Conservation (phyloP, 2,329 filamentous ascomycete species). For the Trichoderma asperellum region DNA sequence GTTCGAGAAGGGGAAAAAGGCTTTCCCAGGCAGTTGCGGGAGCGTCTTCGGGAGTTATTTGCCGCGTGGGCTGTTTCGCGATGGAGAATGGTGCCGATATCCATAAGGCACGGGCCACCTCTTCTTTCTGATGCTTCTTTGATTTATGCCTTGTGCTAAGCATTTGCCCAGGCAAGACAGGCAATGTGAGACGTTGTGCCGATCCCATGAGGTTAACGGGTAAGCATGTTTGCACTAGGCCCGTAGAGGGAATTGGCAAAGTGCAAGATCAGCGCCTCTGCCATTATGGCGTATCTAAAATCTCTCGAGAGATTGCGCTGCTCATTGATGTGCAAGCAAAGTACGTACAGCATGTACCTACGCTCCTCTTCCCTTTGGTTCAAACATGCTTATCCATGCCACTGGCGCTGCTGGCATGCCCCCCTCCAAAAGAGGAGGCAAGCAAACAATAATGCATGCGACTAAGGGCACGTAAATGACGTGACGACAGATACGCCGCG, state of each 20-base stretch:
- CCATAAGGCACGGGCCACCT: conserved; percentile 25
- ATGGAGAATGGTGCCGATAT: conserved; percentile 22
- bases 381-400: conserved; percentile 17
- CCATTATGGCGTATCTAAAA: neutral
- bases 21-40: neutral
- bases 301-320: neutral
- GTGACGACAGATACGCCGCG: conserved; percentile 20
- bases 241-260: neutral
- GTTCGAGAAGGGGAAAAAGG: neutral
- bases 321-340: neutral
- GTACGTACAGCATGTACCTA: neutral
- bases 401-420: neutral
- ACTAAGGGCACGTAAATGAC: conserved; percentile 6
- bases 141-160: neutral
- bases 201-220: conserved; percentile 22
- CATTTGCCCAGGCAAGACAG: neutral
- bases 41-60: conserved; percentile 22
- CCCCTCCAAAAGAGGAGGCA: neutral
- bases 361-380: neutral
- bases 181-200: conserved; percentile 11
- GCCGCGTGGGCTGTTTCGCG: conserved; percentile 21
- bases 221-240: conserved; percentile 26
- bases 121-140: conserved; percentile 19
- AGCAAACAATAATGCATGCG: neutral
- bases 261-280: conserved; percentile 3